A percentile compares a stretch with the other conserved stretches of the same genome.
phyloP scores from a whole-genome alignment of 208 protist species.

The Crithidia expoeki region DNA sequence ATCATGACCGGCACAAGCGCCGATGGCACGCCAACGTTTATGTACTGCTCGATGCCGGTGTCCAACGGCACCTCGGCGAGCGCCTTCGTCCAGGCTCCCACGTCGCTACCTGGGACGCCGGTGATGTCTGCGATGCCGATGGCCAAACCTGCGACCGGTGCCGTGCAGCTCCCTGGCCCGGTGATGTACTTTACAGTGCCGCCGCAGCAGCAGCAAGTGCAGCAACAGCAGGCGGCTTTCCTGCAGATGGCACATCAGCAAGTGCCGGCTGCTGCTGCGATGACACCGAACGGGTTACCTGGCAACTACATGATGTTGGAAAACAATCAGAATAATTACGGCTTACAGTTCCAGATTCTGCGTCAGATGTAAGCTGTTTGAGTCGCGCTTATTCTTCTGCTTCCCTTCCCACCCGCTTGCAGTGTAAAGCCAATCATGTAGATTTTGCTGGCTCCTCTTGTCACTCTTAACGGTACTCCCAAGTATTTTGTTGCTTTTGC shows the following conservation, averaged over 20 bases:
- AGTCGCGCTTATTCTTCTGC: neutral
- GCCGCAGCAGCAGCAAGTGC: neutral
- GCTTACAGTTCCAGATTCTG: conserved; percentile 23
- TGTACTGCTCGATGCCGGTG: conserved; percentile 29
- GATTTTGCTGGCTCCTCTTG: no score
- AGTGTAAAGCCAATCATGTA: no score
- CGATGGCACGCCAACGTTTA: conserved; percentile 13
- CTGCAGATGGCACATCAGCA: neutral
- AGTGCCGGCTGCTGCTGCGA: no score
- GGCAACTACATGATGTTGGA: conserved; percentile 15
- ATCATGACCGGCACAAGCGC: conserved; percentile 1
- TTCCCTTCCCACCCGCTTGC: no score
- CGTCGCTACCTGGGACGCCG: neutral
- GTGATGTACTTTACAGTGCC: conserved; percentile 19
- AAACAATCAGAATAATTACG: conserved; percentile 13
- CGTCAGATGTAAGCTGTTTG: conserved; percentile 1
- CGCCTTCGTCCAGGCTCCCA: neutral
- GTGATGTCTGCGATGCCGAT: neutral
- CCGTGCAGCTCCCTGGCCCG: neutral
- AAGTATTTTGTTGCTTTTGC: no score
- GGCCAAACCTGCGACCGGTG: neutral
- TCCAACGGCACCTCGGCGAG: neutral
- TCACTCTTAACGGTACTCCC: no score
- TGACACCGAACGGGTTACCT: neutral
- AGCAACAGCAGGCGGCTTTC: neutral